Percentiles rank a stretch among this genome's conserved stretches.
These are phyloP conservation scores for Saturnispora zaruensis DNA, from an alignment of 805 yeast genomes.

Conservation along the genomic window DNA sequence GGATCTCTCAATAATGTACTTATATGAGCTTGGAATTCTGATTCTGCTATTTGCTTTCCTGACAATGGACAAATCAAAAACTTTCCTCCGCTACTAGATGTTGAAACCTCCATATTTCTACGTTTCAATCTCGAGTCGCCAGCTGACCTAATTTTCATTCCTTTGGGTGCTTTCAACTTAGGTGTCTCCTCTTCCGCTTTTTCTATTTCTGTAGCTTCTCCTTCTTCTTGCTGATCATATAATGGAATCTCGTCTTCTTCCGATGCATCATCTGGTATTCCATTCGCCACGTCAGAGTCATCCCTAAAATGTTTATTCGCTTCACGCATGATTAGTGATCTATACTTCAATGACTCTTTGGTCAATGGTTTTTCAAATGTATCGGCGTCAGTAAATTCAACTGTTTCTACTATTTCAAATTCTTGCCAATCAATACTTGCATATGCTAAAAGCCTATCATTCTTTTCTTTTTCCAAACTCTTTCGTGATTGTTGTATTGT, in stretches of 20 bases:
- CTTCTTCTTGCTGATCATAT: conserved; percentile 1
- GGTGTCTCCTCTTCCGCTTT: conserved; percentile 3
- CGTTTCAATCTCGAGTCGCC: conserved; percentile 55
- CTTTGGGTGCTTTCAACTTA: conserved; percentile 26
- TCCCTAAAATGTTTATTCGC: conserved; percentile 28
- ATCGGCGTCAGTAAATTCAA: conserved; percentile 57
- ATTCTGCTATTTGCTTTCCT: conserved; percentile 58
- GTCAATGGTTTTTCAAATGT: conserved; percentile 49
- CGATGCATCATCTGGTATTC: conserved; percentile 14
- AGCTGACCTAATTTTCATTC: conserved; percentile 60
- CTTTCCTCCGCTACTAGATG: conserved; percentile 18
- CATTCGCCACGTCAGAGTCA: conserved; percentile 15
- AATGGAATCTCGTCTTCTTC: conserved; percentile 3
- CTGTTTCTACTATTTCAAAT: conserved; percentile 60
- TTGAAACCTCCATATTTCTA: conserved; percentile 2
- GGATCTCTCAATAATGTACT: conserved; percentile 69
- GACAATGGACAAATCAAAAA: conserved; percentile 73
- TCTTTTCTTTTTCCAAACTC: conserved; percentile 26
- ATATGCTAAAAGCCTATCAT: conserved; percentile 41
- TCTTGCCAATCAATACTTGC: conserved; percentile 86
- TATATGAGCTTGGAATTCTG: conserved; percentile 63
- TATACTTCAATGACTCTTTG: conserved; percentile 48
- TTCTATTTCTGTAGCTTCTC: conserved; percentile 7
- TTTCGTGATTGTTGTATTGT: conserved; percentile 28
- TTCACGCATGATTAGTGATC: conserved; percentile 49